Evolutionary conservation across 1,139 yeast species (phyloP), one percentile per base, ranked within the genome.

Genomic region (Pichia sp.): DNA sequence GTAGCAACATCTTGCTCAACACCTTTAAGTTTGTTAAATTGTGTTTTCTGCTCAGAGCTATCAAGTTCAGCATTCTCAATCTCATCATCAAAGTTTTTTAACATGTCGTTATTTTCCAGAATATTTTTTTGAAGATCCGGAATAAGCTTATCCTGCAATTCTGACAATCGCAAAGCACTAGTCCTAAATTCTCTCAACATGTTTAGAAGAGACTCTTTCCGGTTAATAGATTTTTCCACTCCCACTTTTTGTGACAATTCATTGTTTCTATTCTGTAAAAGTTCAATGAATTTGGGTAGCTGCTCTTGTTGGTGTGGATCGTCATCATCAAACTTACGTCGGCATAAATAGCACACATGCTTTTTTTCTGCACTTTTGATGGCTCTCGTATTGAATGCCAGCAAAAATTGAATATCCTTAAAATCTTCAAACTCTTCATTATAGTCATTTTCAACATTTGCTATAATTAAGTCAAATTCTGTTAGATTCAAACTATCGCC

Each of bases 351-450:
- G 66, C 96, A 88, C 54, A 78, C 75, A 42, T 82, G 75, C 15
- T 76, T 76, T 6, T 67, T 67, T 47, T 81, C 72, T 0, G 93
- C 90, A 52, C 82, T 70, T 47, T 80, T 79, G 16, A 86, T 68
- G 0, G 95, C 95, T 47, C 77, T 81, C 34, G 76, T 68, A 61
- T 87, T 85, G 66, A 84, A 87, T 51, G 79, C 81, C 45, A 80
- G 74, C 1, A 90, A 83, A 1, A 87, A 85, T 54, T 82, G 84
- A 36, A 79, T 79, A 58, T 87, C 80, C 62, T 85, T 86, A 32
- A 80, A 68, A 54, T 85, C 83, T 60, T 84, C 86, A 42, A 81
- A 70, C 0, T 87, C 81, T 30, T 76, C 77, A 52, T 78, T 76
- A 60, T 80, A 81, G 51, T 85, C 85, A 15, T 75, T 77, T 62